These are phyloP conservation scores for Plasmopara viticola DNA, from an alignment of 352 stramenopile species.

Conservation along the genomic window DNA sequence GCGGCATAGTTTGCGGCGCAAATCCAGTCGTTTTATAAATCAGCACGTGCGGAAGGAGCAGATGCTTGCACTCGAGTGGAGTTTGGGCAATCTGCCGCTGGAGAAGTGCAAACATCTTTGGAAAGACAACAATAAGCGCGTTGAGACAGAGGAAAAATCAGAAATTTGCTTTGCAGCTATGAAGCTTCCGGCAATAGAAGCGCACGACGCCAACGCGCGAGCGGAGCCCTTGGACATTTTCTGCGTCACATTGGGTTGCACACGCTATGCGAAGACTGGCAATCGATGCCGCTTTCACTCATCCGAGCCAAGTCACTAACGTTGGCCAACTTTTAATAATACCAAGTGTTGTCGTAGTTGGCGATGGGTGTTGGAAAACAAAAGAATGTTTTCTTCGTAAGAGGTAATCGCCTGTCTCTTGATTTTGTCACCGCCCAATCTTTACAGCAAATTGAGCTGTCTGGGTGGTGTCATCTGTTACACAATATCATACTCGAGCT, in stretches of 20 bases:
- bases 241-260: slow-evolving; percentile 35
- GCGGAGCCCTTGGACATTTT: slow-evolving; percentile 46
- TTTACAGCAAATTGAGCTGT: too few species aligned
- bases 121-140: slow-evolving; percentile 46
- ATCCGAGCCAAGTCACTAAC: slow-evolving; percentile 9
- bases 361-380: too few species aligned
- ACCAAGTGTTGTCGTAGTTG: too few species aligned
- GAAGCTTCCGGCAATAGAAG: slow-evolving; percentile 3
- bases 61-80: slow-evolving; percentile 53
- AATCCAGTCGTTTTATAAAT: slow-evolving; percentile 26
- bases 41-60: slow-evolving; percentile 39
- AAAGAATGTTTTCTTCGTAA: too few species aligned
- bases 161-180: background rate
- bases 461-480: too few species aligned
- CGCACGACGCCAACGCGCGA: slow-evolving; percentile 9
- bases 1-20: slow-evolving; percentile 8
- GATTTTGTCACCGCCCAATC: too few species aligned
- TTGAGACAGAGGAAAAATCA: slow-evolving; percentile 35
- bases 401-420: too few species aligned
- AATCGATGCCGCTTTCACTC: slow-evolving; percentile 62
- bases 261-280: slow-evolving; percentile 55
- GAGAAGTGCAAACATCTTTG: slow-evolving; percentile 48
- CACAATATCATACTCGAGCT: too few species aligned
- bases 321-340: slow-evolving; percentile 6
- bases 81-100: slow-evolving; percentile 46